Evolutionary conservation across 257 asterid genomes (phyloP).

Genomic region (Lavandula angustifolia): DNA sequence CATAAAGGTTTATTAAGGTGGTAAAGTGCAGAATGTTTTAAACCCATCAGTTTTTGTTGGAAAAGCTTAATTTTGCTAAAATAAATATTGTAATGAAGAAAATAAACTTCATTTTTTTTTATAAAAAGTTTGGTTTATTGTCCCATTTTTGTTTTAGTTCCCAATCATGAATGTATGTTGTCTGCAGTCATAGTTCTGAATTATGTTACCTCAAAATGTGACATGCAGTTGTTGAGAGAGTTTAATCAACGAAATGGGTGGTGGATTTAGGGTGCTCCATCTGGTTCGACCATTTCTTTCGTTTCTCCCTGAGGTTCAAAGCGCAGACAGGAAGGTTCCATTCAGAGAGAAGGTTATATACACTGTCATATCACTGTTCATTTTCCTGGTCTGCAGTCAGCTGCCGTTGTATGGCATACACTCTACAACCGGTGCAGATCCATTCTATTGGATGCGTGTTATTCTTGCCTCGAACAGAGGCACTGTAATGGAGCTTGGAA

Average conservation of each 20-base stretch:
- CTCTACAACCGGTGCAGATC: slow-evolving; percentile 90
- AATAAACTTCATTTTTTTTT: not conserved
- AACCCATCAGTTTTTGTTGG: not conserved
- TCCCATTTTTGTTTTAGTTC: not conserved
- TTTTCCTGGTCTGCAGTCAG: slow-evolving; percentile 85
- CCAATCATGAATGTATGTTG: slow-evolving; percentile 1
- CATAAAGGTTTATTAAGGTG: slow-evolving; percentile 2
- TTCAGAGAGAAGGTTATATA: slow-evolving; percentile 86
- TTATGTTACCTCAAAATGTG: slow-evolving; percentile 7
- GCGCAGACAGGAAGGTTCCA: slow-evolving; percentile 79
- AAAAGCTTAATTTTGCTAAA: not conserved
- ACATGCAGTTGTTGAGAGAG: slow-evolving; percentile 37
- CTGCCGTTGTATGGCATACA: slow-evolving; percentile 84
- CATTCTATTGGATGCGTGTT: slow-evolving; percentile 92
- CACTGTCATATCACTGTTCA: slow-evolving; percentile 76
- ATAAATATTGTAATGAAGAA: not conserved
- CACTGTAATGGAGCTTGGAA: slow-evolving; percentile 89
- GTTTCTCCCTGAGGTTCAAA: slow-evolving; percentile 81
- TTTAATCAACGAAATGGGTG: slow-evolving; percentile 54
- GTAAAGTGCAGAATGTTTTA: not conserved
- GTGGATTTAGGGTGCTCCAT: slow-evolving; percentile 85
- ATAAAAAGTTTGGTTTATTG: slow-evolving; percentile 5
- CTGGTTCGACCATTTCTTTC: slow-evolving; percentile 82
- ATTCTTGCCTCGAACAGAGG: slow-evolving; percentile 90
- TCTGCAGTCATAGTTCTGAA: slow-evolving; percentile 15